Evolutionary conservation across 371 early-diverging fungal genomes (phyloP).

Genomic region (Rhizopus sp.): DNA sequence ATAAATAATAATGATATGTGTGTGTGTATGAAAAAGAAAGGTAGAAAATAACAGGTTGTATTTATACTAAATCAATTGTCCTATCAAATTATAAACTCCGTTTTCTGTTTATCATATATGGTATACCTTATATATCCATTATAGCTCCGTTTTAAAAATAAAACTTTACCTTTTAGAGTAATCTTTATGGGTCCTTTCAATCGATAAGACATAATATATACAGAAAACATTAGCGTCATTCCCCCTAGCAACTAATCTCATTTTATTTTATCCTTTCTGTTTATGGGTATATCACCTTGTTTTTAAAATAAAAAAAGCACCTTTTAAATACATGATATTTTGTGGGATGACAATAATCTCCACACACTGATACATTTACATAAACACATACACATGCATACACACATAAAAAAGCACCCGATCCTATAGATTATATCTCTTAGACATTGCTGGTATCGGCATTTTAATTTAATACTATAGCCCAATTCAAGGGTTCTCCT

Average conservation of each 20-base stretch:
- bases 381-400: too few relatives aligned
- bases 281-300: too few relatives aligned
- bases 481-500: not conserved
- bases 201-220: constrained; percentile 4
- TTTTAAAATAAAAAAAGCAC: too few relatives aligned
- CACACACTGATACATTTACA: too few relatives aligned
- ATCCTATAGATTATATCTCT: too few relatives aligned
- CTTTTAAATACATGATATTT: too few relatives aligned
- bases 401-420: not conserved
- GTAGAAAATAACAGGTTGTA: not conserved
- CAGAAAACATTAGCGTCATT: not conserved
- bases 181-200: not conserved
- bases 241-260: too few relatives aligned
- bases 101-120: not conserved
- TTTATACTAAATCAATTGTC: constrained; percentile 3
- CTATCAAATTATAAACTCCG: constrained; percentile 3
- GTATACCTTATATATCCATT: too few relatives aligned
- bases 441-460: not conserved
- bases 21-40: too few relatives aligned
- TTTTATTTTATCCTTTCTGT: too few relatives aligned
- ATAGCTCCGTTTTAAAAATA: not conserved
- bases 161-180: not conserved
- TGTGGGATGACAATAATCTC: too few relatives aligned
- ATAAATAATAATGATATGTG: not conserved
- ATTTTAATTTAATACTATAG: too few relatives aligned